Evolutionary conservation across 1,284 basidiomycete genomes (phyloP).

Genomic region (Cutaneotrichosporon sp.): DNA sequence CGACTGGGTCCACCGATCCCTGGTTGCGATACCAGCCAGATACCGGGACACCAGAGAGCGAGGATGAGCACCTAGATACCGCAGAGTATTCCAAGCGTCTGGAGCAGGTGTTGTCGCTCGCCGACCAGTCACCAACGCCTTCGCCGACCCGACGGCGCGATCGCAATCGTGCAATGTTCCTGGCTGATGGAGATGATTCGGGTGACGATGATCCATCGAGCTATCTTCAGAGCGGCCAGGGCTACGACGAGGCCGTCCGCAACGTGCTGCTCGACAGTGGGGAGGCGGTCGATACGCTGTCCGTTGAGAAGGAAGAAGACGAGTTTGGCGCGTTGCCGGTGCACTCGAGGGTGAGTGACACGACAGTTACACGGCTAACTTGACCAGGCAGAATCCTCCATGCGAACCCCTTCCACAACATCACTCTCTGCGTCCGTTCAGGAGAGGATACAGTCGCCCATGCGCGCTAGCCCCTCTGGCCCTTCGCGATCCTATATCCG

Average conservation of each 20-base stretch:
- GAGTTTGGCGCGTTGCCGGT: slow-evolving; percentile 34
- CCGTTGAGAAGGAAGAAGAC: slow-evolving; percentile 31
- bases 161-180: slow-evolving; percentile 2
- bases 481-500: slow-evolving; percentile 32
- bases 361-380: slow-evolving; percentile 36
- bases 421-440: slow-evolving; percentile 33
- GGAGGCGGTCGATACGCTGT: background rate
- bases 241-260: slow-evolving; percentile 27
- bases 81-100: slow-evolving; percentile 26
- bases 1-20: slow-evolving; percentile 8
- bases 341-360: slow-evolving; percentile 22
- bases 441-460: background rate
- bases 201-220: slow-evolving; percentile 30
- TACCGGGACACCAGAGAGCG: slow-evolving; percentile 10
- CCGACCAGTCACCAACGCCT: slow-evolving; percentile 10
- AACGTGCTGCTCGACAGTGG: slow-evolving; percentile 29
- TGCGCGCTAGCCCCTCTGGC: slow-evolving; percentile 17
- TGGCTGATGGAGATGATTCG: slow-evolving; percentile 1
- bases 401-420: slow-evolving; percentile 56
- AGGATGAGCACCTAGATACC: slow-evolving; percentile 16
- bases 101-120: slow-evolving; percentile 21
- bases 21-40: slow-evolving; percentile 12
- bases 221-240: slow-evolving; percentile 20
- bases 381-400: slow-evolving; percentile 52
- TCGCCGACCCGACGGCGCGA: slow-evolving; percentile 17